phyloP scores from a whole-genome alignment of 352 stramenopile genomes.

The Blastocystis sp. region DNA sequence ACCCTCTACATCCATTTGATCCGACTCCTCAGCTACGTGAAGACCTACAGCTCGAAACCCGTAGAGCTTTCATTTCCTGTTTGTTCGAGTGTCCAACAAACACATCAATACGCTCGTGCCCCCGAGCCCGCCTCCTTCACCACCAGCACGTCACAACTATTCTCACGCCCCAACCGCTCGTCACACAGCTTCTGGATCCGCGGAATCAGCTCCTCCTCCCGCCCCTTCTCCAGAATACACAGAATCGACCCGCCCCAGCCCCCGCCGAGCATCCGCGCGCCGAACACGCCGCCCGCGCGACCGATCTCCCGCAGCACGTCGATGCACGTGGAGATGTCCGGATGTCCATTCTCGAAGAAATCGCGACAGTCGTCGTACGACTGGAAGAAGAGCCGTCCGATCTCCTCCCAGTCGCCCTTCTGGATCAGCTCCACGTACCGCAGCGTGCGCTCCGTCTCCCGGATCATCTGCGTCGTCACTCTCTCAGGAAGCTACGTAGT shows the following conservation, averaged over 20 bases:
- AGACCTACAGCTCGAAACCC: background rate
- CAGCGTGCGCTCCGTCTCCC: constrained; percentile 31
- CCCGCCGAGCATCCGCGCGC: constrained; percentile 23
- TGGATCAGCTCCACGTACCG: constrained; percentile 9
- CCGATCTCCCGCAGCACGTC: constrained; percentile 25
- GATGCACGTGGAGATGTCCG: constrained; percentile 30
- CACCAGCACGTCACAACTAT: constrained; percentile 41
- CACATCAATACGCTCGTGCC: background rate
- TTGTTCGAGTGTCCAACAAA: background rate
- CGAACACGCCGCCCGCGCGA: constrained; percentile 1
- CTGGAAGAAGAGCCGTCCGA: constrained; percentile 29
- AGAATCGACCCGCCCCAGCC: constrained; percentile 37
- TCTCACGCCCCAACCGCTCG: background rate
- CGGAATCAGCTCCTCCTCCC: constrained; percentile 33
- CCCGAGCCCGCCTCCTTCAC: background rate
- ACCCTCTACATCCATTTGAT: background rate
- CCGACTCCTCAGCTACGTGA: background rate
- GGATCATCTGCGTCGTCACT: constrained; percentile 33
- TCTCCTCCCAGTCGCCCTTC: constrained; percentile 20
- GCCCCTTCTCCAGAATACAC: constrained; percentile 28
- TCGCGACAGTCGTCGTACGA: constrained; percentile 26
- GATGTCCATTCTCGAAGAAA: constrained; percentile 38
- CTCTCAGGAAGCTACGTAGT: background rate
- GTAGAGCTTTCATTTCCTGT: background rate
- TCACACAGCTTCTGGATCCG: constrained; percentile 39